Percentiles rank a stretch among this genome's conserved stretches.
Conservation (phyloP, 139 green algal genomes). For the Tetraselmis striata region DNA sequence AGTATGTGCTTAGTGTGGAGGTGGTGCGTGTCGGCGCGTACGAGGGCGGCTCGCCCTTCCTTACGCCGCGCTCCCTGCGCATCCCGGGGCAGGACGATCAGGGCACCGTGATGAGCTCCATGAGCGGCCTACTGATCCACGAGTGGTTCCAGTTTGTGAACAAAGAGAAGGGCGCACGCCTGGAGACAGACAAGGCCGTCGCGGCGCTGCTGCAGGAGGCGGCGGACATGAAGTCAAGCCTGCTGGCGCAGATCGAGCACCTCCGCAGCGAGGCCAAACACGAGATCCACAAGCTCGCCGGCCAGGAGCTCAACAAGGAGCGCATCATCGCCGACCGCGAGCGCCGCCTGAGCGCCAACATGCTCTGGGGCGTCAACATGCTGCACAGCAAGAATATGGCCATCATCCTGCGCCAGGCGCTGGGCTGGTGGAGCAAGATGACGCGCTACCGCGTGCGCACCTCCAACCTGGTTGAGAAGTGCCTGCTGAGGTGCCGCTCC, state of each 20-base stretch:
- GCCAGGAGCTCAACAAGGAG: not conserved
- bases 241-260: not conserved
- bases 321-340: not conserved
- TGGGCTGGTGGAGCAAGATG: not conserved
- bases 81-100: not conserved
- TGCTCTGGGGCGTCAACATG: not conserved
- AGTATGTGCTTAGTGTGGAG: slow-evolving; percentile 38
- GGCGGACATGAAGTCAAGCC: slow-evolving; percentile 24
- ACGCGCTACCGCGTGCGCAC: not conserved
- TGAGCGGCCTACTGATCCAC: slow-evolving; percentile 37
- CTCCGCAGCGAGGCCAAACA: not conserved
- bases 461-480: not conserved
- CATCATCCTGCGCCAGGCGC: not conserved
- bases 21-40: slow-evolving; percentile 38
- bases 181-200: slow-evolving; percentile 39
- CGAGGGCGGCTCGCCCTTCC: slow-evolving; percentile 5
- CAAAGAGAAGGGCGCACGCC: slow-evolving; percentile 44
- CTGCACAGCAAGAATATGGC: not conserved
- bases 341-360: not conserved
- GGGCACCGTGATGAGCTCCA: slow-evolving; percentile 22
- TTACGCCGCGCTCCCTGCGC: slow-evolving; percentile 21
- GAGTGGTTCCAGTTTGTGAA: slow-evolving; percentile 65
- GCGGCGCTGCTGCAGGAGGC: slow-evolving; percentile 36
- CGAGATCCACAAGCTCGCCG: not conserved
- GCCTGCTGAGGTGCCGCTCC: not conserved